Conservation (phyloP, 2,329 filamentous ascomycete genomes). For the Trichoderma afroharzianum region DNA sequence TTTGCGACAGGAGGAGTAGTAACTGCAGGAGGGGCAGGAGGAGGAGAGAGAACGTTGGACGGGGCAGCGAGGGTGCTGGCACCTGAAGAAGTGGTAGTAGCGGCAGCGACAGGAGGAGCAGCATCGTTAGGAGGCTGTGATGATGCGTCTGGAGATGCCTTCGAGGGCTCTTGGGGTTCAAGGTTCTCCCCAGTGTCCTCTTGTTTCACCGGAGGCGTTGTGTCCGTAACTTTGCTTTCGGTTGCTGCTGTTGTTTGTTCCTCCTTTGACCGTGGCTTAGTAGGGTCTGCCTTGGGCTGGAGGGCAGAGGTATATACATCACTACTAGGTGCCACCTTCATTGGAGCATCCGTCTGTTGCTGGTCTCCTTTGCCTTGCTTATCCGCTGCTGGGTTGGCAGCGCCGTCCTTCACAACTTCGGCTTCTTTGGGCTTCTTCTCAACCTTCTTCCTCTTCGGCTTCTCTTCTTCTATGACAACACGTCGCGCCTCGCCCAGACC, state of each 20-base stretch:
- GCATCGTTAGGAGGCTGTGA: neutral
- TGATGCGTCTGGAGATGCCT: neutral
- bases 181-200: neutral
- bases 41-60: neutral
- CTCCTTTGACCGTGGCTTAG: neutral
- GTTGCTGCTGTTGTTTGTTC: neutral
- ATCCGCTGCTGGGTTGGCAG: constrained; percentile 1
- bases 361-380: neutral
- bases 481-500: constrained; percentile 75
- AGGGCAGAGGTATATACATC: neutral
- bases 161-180: neutral
- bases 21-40: neutral
- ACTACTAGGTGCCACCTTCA: neutral
- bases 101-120: neutral
- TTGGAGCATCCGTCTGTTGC: neutral
- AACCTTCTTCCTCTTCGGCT: constrained; percentile 53
- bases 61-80: neutral
- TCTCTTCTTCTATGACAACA: constrained; percentile 60
- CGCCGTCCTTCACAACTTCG: constrained; percentile 20
- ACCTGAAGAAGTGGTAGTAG: neutral
- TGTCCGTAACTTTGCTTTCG: constrained; percentile 19
- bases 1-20: neutral
- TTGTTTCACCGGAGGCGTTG: constrained; percentile 1
- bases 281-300: constrained; percentile 12
- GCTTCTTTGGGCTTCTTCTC: constrained; percentile 33